Evolutionary conservation across 371 early-diverging fungal species (phyloP), one percentile per base, ranked within the genome.

Genomic region (Mucor indicus): DNA sequence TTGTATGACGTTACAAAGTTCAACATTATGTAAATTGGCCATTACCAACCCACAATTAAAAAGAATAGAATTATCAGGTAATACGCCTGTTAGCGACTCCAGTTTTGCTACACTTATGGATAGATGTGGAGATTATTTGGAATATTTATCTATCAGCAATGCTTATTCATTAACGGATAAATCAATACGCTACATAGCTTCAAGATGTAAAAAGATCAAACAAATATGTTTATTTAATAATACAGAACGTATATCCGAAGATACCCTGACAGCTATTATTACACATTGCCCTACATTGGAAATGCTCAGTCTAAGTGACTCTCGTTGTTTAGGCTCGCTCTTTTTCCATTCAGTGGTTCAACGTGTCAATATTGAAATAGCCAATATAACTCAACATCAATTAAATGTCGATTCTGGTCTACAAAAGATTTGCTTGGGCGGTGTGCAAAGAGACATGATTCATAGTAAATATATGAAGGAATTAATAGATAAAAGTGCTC

Each of bases 11-110:
- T 54, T 74, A 8, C 75, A 70, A 48, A 62, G 68, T 15, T 70
- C 70, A 8, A 74, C 75, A 1, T 38, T 74, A 17, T 61, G 68
- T 39, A 74, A 74, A 36, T 41, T 74, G 19, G 75, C 68, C 16
- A 67, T 69, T 20, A 67, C 64, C 12, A 69, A 70, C 43, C 75
- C 70, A 13, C 70, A 65, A 16, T 43, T 74, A 17, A 55, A 60
- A 15, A 50, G 48, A 9, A 57, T 74, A 3, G 70, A 74, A 46
- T 63, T 74, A 46, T 58, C 54, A 38, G 75, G 75, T 17, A 63
- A 42, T 13, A 73, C 74, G 4, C 60, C 75, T 4, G 56, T 74
- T 19, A 70, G 56, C 25, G 71, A 74, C 37, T 54, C 68, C 3
- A 64, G 67, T 44, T 20, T 68, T 15, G 63, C 66, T 1, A 63